These are phyloP conservation scores for Tolypocladium capitatum DNA, from an alignment of 2,329 filamentous ascomycete species.

Conservation along the genomic window DNA sequence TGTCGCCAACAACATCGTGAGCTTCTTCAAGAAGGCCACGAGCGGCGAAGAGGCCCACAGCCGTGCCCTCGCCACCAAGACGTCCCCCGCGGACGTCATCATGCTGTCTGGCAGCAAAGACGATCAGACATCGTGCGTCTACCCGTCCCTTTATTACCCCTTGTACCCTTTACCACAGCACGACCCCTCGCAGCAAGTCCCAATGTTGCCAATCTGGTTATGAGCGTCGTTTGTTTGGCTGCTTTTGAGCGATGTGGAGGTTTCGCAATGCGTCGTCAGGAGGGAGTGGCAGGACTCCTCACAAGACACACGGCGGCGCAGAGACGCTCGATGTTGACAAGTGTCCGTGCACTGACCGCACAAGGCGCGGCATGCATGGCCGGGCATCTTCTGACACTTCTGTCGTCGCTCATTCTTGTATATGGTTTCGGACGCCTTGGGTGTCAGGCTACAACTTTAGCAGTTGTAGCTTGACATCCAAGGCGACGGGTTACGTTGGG, in stretches of 20 bases:
- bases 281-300: background rate
- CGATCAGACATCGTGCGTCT: constrained; percentile 75
- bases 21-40: constrained; percentile 81
- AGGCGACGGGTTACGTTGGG: constrained; percentile 33
- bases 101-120: constrained; percentile 99
- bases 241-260: background rate
- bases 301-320: background rate
- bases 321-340: background rate
- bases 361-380: background rate
- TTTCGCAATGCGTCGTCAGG: background rate
- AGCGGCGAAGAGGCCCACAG: constrained; percentile 70
- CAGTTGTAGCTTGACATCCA: constrained; percentile 26
- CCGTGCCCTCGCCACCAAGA: constrained; percentile 75
- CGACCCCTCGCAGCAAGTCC: background rate
- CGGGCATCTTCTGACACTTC: background rate
- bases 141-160: constrained; percentile 12
- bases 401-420: constrained; percentile 2
- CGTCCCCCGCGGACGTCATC: constrained; percentile 84
- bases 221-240: background rate
- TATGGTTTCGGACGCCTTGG: constrained; percentile 24
- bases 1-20: constrained; percentile 67
- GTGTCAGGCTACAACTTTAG: constrained; percentile 21
- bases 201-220: background rate
- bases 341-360: background rate
- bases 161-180: background rate